Evolutionary conservation across 257 asterid genomes (phyloP).

Genomic region (Solanum corneliomulleri): DNA sequence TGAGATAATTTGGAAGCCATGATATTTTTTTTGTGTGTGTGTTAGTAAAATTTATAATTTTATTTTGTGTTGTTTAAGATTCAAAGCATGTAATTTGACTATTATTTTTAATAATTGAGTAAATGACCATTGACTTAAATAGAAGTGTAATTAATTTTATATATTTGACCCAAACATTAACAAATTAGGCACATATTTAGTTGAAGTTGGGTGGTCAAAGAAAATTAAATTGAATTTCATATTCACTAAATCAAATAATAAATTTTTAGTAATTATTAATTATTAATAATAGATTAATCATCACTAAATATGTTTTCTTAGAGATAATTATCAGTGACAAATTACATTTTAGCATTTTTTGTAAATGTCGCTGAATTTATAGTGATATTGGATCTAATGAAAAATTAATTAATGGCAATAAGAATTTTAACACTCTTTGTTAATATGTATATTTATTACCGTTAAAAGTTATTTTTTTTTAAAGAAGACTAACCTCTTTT

Average conservation of each 20-base stretch:
- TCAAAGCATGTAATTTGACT: not conserved
- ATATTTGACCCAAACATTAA: no score
- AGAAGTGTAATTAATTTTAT: not conserved
- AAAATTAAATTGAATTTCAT: not conserved
- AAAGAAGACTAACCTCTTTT: not conserved
- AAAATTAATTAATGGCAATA: no score
- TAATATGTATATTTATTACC: no score
- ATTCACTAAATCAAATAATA: not conserved
- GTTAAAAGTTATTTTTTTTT: no score
- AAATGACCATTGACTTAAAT: not conserved
- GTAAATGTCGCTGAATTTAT: not conserved
- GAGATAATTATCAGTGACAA: not conserved
- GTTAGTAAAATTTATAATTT: not conserved
- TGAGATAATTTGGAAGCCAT: not conserved
- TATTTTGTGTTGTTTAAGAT: not conserved
- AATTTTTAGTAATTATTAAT: no score
- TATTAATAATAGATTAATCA: no score
- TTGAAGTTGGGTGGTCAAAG: not conserved
- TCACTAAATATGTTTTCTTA: no score
- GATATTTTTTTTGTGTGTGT: not conserved
- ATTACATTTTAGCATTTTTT: no score
- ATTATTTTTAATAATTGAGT: not conserved
- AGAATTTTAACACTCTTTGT: no score
- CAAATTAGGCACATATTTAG: not conserved
- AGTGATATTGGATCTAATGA: rapidly evolving